Evolutionary conservation across 2,329 filamentous ascomycete genomes (phyloP).

Genomic region (Calycina marina): DNA sequence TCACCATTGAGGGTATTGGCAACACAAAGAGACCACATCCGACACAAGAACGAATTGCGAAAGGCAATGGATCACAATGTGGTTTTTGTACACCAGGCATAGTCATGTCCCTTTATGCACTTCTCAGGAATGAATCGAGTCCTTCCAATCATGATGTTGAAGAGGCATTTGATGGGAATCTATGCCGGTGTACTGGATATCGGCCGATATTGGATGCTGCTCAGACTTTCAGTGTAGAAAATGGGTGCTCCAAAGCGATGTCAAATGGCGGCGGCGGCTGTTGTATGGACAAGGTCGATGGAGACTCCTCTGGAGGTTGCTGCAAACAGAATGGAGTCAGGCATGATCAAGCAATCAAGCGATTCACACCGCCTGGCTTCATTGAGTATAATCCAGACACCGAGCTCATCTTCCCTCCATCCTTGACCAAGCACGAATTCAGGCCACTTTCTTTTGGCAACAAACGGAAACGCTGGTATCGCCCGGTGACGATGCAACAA

Average conservation of each 20-base stretch:
- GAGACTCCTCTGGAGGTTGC: constrained; percentile 39
- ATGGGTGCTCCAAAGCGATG: constrained; percentile 34
- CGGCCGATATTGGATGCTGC: constrained; percentile 87
- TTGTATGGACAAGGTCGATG: constrained; percentile 50
- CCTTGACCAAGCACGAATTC: constrained; percentile 69
- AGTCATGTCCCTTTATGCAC: constrained; percentile 92
- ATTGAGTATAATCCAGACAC: constrained; percentile 91
- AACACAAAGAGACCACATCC: constrained; percentile 78
- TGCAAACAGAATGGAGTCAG: constrained; percentile 44
- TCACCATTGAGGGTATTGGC: constrained; percentile 93
- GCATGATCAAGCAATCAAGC: constrained; percentile 33
- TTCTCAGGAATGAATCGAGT: constrained; percentile 68
- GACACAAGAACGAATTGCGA: constrained; percentile 78
- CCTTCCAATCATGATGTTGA: constrained; percentile 76
- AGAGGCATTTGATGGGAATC: constrained; percentile 92
- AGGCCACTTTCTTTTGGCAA: constrained; percentile 80
- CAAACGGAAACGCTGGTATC: constrained; percentile 86
- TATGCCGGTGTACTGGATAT: constrained; percentile 91
- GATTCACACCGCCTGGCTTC: constrained; percentile 77
- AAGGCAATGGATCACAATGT: constrained; percentile 84
- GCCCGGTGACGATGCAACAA: constrained; percentile 75
- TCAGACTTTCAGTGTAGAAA: constrained; percentile 58
- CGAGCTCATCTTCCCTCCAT: constrained; percentile 85
- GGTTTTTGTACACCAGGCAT: constrained; percentile 93
- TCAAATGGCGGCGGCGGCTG: constrained; percentile 42